Percentiles rank a stretch among this genome's conserved stretches.
Conservation (phyloP, 1,139 yeast species). For the Sugiyamaella xylanicola region DNA sequence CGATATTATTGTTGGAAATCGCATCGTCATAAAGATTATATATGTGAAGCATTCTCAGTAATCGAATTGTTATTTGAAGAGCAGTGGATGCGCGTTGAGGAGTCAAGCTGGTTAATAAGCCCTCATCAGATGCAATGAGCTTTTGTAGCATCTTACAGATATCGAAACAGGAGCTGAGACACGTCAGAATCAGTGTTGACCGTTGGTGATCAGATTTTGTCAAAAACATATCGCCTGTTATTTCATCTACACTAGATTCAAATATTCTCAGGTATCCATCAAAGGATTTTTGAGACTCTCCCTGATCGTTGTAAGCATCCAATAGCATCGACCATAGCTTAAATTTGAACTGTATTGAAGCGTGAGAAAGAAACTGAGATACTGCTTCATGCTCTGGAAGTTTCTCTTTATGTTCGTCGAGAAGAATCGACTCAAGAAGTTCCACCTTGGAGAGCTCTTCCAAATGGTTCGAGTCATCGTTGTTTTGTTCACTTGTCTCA, state of each 20-base stretch:
- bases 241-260: constrained; percentile 46
- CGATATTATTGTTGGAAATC: constrained; percentile 37
- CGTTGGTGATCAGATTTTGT: constrained; percentile 32
- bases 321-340: constrained; percentile 77
- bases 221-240: constrained; percentile 40
- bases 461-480: constrained; percentile 22
- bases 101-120: constrained; percentile 26
- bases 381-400: constrained; percentile 53
- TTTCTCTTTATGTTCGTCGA: constrained; percentile 35
- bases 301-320: constrained; percentile 54
- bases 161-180: constrained; percentile 53
- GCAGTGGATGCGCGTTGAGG: constrained; percentile 24
- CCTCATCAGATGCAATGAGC: constrained; percentile 30
- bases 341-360: constrained; percentile 68
- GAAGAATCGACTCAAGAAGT: constrained; percentile 57
- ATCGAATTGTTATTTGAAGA: constrained; percentile 41
- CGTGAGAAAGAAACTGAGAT: constrained; percentile 57
- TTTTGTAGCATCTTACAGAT: constrained; percentile 42
- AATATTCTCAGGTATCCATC: constrained; percentile 60
- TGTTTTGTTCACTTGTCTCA: constrained; percentile 27
- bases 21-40: constrained; percentile 48
- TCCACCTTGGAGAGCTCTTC: constrained; percentile 37
- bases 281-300: constrained; percentile 49
- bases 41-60: constrained; percentile 48
- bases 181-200: constrained; percentile 40